A percentile compares a stretch with the other conserved stretches of the same genome.
Evolutionary conservation across 352 stramenopile genomes (phyloP).

Genomic region (Elongisporangium senticosum): DNA sequence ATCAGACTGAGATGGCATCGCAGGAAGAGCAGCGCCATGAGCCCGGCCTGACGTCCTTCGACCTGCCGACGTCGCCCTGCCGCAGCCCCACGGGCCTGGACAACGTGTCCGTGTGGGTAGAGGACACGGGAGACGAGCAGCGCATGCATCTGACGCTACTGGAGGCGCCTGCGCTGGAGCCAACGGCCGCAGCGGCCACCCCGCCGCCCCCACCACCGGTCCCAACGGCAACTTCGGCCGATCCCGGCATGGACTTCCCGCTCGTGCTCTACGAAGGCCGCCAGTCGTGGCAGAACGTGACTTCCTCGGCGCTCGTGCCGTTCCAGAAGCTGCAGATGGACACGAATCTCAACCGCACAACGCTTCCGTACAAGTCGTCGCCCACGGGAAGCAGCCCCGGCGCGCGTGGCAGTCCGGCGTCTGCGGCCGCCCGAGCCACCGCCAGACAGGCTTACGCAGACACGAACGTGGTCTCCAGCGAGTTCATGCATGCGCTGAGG

Average conservation of each 20-base stretch:
- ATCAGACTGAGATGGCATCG: background rate
- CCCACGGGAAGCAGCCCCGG: slow-evolving; percentile 6
- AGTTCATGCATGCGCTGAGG: slow-evolving; percentile 66
- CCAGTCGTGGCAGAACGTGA: slow-evolving; percentile 4
- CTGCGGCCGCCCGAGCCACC: slow-evolving; percentile 5
- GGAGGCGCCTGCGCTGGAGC: slow-evolving; percentile 6
- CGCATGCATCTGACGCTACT: slow-evolving; percentile 40
- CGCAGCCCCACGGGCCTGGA: slow-evolving; percentile 43
- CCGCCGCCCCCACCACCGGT: background rate
- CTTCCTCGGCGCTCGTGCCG: slow-evolving; percentile 58
- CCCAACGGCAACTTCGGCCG: slow-evolving; percentile 2
- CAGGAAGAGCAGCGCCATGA: slow-evolving; percentile 2
- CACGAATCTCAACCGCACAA: slow-evolving; percentile 72
- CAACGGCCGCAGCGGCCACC: slow-evolving; percentile 2
- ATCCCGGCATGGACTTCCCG: slow-evolving; percentile 43
- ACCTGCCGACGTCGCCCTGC: slow-evolving; percentile 55
- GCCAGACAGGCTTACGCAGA: slow-evolving; percentile 18
- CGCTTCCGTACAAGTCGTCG: slow-evolving; percentile 35
- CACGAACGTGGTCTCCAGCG: slow-evolving; percentile 31
- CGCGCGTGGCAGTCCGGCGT: slow-evolving; percentile 13
- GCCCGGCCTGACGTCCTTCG: slow-evolving; percentile 44
- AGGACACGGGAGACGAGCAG: slow-evolving; percentile 38
- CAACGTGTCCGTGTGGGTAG: slow-evolving; percentile 50
- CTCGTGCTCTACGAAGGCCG: slow-evolving; percentile 39
- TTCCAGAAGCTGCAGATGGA: slow-evolving; percentile 81